Evolutionary conservation across 208 protist species (phyloP), one percentile per base, ranked within the genome.

Genomic region (Wallacemonas sp.): DNA sequence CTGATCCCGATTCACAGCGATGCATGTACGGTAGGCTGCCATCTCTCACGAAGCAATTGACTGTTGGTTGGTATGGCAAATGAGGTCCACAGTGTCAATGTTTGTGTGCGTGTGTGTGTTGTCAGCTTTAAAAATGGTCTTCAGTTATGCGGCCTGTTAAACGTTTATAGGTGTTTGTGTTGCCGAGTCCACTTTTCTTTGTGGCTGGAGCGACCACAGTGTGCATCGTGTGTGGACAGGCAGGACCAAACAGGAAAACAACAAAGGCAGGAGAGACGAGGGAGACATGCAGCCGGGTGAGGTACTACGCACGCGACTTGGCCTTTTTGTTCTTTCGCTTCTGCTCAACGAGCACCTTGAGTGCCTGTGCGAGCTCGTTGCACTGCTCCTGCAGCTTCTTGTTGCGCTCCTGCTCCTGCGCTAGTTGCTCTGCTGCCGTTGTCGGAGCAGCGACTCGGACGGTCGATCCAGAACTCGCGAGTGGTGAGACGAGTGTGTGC

Each of bases 341-440:
- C 30, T 44, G 26, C 6, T 58, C 27, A 41, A 77, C 56, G 36
- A 71, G 26, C 1, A 12, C 27, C 38, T 74, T 80, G 17, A 92
- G 52, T 44, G 65, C 46, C 24, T 65, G 71, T 24, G 88, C 76
- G 32, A 92, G 55, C n/a, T 70, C 75, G 65, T 85, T 75, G 52
- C 86, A 92, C 64, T 85, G 74, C 39, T 68, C 72, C 70, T 89
- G 80, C 68, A 92, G 44, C 43, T 36, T 33, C n/a, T 70, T 62
- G 23, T 76, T 69, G 26, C 70, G 46, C 58, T 55, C 75, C 61
- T 87, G 60, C 47, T 73, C 78, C 46, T 56, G 39, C 2, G 58
- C 75, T 32, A 84, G 43, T 24, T 72, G 32, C 48, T 78, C 65
- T 1, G 52, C 71, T 11, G 56, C 19, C 44, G 56, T 60, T 9